Conservation (phyloP, 345 rosid species). For the Euphorbia peplus region DNA sequence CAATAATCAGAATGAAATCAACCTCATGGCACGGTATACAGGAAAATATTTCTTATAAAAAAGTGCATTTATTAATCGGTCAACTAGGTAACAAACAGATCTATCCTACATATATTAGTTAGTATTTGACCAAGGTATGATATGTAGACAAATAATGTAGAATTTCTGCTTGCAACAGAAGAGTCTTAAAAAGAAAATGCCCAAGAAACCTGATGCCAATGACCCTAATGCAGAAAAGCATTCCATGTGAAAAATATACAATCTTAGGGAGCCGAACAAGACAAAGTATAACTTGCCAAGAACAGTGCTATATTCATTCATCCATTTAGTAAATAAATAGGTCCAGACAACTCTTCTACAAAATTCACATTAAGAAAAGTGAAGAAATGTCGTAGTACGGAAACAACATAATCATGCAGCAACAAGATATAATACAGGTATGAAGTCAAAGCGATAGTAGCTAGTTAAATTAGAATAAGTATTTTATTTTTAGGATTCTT, state of each 20-base stretch:
- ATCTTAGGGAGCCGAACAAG: background rate
- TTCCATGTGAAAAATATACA: too few relatives aligned
- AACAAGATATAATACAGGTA: background rate
- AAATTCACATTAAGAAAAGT: constrained; percentile 3
- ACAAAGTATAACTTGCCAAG: background rate
- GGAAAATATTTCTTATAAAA: background rate
- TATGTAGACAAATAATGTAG: background rate
- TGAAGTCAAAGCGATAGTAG: background rate
- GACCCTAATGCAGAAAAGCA: too few relatives aligned
- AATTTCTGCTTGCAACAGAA: background rate
- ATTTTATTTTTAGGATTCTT: too few relatives aligned
- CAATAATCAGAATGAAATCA: constrained; percentile 13
- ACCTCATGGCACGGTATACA: background rate
- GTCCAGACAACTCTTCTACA: background rate
- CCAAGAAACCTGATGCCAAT: too few relatives aligned
- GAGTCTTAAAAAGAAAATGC: background rate
- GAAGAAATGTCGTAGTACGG: background rate
- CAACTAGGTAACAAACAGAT: background rate
- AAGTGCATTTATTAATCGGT: background rate
- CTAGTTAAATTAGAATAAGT: too few relatives aligned
- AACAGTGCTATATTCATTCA: background rate
- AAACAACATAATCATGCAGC: background rate
- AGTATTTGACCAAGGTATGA: too few relatives aligned
- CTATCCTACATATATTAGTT: background rate
- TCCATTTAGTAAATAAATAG: background rate